Evolutionary conservation across 2,329 filamentous ascomycete species (phyloP).

Genomic region (Tolypocladium tundrense): DNA sequence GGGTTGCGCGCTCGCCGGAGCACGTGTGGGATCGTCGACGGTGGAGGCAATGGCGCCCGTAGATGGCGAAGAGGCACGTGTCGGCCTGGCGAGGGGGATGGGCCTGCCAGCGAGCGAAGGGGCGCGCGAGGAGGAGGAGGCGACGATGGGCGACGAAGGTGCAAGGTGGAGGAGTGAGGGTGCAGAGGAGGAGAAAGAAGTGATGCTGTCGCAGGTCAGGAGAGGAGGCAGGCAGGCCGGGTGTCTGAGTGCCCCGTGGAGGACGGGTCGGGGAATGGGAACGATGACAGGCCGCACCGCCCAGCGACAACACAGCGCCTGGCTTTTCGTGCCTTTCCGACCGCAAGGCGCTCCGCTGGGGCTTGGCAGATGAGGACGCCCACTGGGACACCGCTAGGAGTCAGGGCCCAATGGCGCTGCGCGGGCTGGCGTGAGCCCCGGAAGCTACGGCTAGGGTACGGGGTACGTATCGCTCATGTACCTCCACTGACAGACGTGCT

Average conservation of each 20-base stretch:
- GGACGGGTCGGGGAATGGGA: constrained; percentile 7
- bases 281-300: not conserved
- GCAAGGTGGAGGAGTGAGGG: not conserved
- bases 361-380: not conserved
- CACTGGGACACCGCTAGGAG: not conserved
- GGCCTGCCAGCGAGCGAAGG: not conserved
- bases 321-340: not conserved
- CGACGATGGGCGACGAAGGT: not conserved
- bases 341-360: not conserved
- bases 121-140: not conserved
- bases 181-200: not conserved
- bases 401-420: not conserved
- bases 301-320: not conserved
- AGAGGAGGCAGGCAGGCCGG: constrained; percentile 10
- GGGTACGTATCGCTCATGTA: not conserved
- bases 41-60: not conserved
- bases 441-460: not conserved
- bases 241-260: not conserved
- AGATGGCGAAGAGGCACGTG: not conserved
- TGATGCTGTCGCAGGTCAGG: constrained; percentile 8
- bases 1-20: not conserved
- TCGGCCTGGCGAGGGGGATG: not conserved
- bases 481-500: not conserved
- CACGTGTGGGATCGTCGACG: not conserved
- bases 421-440: not conserved